Evolutionary conservation across 2,329 filamentous ascomycete species (phyloP).

Genomic region (Chaetomiaceae sp.): DNA sequence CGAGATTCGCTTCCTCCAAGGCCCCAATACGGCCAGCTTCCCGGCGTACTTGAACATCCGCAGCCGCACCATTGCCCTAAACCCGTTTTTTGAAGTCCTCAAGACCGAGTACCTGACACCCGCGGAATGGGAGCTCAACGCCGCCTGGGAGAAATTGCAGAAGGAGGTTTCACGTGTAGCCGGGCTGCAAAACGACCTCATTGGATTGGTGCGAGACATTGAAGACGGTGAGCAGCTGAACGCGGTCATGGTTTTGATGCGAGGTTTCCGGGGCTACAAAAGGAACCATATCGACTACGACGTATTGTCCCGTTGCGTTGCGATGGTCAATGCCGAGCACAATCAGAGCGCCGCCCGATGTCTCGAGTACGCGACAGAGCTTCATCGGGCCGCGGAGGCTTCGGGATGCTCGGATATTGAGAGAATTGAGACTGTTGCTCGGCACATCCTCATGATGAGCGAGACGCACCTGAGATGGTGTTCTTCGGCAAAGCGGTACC

Average conservation of each 20-base stretch:
- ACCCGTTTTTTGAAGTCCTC: conserved; percentile 22
- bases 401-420: neutral
- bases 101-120: conserved; percentile 15
- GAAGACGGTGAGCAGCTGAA: conserved; percentile 18
- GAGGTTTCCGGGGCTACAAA: neutral
- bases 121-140: neutral
- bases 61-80: conserved; percentile 17
- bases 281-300: neutral
- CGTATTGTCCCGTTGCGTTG: conserved; percentile 1
- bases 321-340: conserved; percentile 15
- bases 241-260: conserved; percentile 17
- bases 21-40: neutral
- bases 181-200: conserved; percentile 20
- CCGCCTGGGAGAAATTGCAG: conserved; percentile 9
- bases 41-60: conserved; percentile 18
- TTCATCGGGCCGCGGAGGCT: conserved; percentile 2
- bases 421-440: conserved; percentile 8
- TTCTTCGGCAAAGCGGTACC: conserved; percentile 16
- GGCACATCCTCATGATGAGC: conserved; percentile 16
- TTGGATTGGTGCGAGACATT: conserved; percentile 16
- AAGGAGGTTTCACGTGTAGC: conserved; percentile 11
- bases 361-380: neutral
- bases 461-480: conserved; percentile 22
- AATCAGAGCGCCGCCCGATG: conserved; percentile 11
- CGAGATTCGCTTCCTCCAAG: conserved; percentile 14